Evolutionary conservation across 2,329 filamentous ascomycete genomes (phyloP).

Genomic region (Trichoderma brevicompactum): DNA sequence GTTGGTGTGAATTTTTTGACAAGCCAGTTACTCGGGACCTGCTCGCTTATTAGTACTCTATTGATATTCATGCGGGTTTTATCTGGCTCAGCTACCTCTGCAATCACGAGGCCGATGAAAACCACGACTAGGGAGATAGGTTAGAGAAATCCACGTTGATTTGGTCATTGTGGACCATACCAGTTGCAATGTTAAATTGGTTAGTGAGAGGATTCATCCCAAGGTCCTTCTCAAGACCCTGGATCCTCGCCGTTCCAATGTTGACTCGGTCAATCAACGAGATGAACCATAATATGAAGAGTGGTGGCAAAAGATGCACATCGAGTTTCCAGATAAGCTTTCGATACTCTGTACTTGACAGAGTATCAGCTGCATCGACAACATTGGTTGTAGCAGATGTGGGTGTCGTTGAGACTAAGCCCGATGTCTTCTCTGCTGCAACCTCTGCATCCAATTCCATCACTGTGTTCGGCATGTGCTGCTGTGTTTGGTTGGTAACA

Average conservation of each 20-base stretch:
- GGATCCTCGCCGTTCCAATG: conserved; percentile 36
- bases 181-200: conserved; percentile 23
- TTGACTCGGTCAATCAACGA: conserved; percentile 37
- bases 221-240: conserved; percentile 35
- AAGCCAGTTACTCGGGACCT: conserved; percentile 35
- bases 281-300: conserved; percentile 39
- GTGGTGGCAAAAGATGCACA: conserved; percentile 34
- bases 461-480: background rate
- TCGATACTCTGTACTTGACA: conserved; percentile 19
- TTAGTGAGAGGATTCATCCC: conserved; percentile 21
- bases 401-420: conserved; percentile 8
- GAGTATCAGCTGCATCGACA: conserved; percentile 1
- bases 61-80: conserved; percentile 28
- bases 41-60: conserved; percentile 22
- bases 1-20: conserved; percentile 35
- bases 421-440: conserved; percentile 21
- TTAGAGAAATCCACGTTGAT: background rate
- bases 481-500: background rate
- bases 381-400: background rate
- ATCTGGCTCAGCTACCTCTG: conserved; percentile 7
- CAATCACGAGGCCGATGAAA: conserved; percentile 23
- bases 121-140: conserved; percentile 3
- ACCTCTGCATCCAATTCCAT: conserved; percentile 13
- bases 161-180: background rate
- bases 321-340: conserved; percentile 40